Percentiles rank a stretch among this genome's conserved stretches.
These are phyloP conservation scores for Asterophora parasitica DNA, from an alignment of 768 basidiomycete species.

Conservation along the genomic window DNA sequence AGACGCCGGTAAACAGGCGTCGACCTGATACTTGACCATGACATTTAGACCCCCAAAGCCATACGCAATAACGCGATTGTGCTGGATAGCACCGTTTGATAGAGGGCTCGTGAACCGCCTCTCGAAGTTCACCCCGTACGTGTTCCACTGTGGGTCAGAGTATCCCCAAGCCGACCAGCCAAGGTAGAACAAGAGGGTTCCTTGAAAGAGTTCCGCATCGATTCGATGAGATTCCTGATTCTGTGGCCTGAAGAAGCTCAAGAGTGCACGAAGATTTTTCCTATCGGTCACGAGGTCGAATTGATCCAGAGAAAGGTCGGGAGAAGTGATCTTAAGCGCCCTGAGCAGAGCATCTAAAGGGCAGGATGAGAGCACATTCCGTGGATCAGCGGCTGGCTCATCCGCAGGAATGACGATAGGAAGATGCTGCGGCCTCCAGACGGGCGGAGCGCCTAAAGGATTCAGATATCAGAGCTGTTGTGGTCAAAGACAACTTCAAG, in stretches of 20 bases:
- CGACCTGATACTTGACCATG: slow-evolving; percentile 27
- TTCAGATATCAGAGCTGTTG: too few species aligned
- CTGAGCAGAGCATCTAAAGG: slow-evolving; percentile 13
- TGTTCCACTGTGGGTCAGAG: background rate
- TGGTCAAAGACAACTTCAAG: too few species aligned
- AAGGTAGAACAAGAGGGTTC: slow-evolving; percentile 16
- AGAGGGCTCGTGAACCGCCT: slow-evolving; percentile 13
- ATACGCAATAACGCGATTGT: slow-evolving; percentile 17
- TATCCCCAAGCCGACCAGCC: slow-evolving; percentile 15
- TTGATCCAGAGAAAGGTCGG: slow-evolving; percentile 9
- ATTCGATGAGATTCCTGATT: slow-evolving; percentile 10
- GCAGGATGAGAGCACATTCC: slow-evolving; percentile 10
- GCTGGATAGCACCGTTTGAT: slow-evolving; percentile 12
- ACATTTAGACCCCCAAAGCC: slow-evolving; percentile 21
- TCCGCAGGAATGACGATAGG: slow-evolving; percentile 11
- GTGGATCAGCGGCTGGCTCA: slow-evolving; percentile 11
- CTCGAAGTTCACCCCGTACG: slow-evolving; percentile 16
- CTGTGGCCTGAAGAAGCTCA: slow-evolving; percentile 10
- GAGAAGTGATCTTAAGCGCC: slow-evolving; percentile 10
- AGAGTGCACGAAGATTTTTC: slow-evolving; percentile 16
- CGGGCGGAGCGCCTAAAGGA: slow-evolving; percentile 12
- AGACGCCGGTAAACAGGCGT: slow-evolving; percentile 18
- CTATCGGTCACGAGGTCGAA: slow-evolving; percentile 17
- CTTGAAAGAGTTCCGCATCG: slow-evolving; percentile 16
- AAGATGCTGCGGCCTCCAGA: slow-evolving; percentile 14